Percentiles rank a stretch among this genome's conserved stretches.
phyloP scores from a whole-genome alignment of 176 grass and related monocot genomes.

The Oryza meridionalis region DNA sequence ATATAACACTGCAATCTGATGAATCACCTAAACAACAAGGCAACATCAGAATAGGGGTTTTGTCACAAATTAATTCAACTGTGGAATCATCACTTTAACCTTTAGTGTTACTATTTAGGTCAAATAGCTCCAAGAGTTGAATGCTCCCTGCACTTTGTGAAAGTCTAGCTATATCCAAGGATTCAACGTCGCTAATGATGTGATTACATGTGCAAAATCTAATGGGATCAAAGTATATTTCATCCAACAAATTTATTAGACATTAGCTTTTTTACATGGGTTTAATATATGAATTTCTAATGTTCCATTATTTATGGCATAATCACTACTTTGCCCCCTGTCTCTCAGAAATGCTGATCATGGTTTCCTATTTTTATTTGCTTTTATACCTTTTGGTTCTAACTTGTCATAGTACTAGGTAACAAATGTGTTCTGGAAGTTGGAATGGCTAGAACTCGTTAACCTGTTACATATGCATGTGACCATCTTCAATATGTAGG shows the following conservation, averaged over 20 bases:
- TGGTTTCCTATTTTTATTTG: not conserved
- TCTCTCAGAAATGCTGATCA: not conserved
- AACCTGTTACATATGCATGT: not conserved
- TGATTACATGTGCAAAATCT: conserved; percentile 7
- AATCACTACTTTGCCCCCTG: not conserved
- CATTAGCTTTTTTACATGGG: conserved; percentile 7
- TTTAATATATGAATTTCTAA: conserved; percentile 13
- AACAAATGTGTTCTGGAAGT: conserved; percentile 26
- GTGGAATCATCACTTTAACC: conserved; percentile 3
- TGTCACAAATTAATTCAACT: not conserved
- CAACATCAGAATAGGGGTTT: conserved; percentile 5
- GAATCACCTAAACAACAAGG: conserved; percentile 1
- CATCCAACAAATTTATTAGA: conserved; percentile 6
- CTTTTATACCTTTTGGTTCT: not conserved
- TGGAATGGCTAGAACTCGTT: not conserved
- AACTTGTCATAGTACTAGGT: conserved; percentile 6
- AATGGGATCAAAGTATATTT: not conserved
- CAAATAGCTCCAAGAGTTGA: conserved; percentile 25
- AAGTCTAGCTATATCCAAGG: not conserved
- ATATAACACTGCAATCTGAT: not conserved
- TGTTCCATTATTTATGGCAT: conserved; percentile 1
- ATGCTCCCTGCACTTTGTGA: conserved; percentile 16
- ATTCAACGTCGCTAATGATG: not conserved
- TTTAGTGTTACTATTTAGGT: not conserved
- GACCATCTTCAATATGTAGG: conserved; percentile 1